Percentiles rank a stretch among this genome's conserved stretches.
phyloP scores from a whole-genome alignment of 2,329 filamentous ascomycete species.

The Paraphoma chrysanthemicola region DNA sequence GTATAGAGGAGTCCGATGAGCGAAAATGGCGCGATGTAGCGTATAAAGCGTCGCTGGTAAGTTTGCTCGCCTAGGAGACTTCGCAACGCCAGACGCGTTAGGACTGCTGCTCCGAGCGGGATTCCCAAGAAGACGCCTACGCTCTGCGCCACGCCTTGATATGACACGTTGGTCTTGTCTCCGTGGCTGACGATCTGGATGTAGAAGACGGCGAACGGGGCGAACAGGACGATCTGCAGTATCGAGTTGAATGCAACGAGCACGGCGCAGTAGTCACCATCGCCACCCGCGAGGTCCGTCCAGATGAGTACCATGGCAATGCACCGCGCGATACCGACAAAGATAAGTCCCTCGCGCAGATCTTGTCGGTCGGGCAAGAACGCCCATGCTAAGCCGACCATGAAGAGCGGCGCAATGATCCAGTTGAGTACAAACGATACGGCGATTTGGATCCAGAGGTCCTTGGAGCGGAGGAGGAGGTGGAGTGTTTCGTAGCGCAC shows the following conservation, averaged over 20 bases:
- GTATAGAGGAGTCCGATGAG: slow-evolving; percentile 86
- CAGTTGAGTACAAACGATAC: slow-evolving; percentile 83
- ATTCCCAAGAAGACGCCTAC: slow-evolving; percentile 86
- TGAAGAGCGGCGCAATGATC: slow-evolving; percentile 81
- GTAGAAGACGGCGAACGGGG: slow-evolving; percentile 57
- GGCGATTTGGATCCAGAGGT: slow-evolving; percentile 78
- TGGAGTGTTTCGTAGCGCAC: slow-evolving; percentile 80
- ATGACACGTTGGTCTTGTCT: slow-evolving; percentile 58
- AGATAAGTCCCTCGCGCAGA: slow-evolving; percentile 70
- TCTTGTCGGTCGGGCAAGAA: slow-evolving; percentile 53
- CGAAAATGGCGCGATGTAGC: slow-evolving; percentile 73
- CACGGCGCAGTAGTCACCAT: slow-evolving; percentile 79
- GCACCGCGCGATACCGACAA: slow-evolving; percentile 84
- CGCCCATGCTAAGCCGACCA: slow-evolving; percentile 76
- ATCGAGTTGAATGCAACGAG: slow-evolving; percentile 58
- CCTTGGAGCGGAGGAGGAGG: slow-evolving; percentile 64
- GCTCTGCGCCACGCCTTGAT: slow-evolving; percentile 75
- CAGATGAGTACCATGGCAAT: slow-evolving; percentile 90
- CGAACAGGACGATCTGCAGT: slow-evolving; percentile 57
- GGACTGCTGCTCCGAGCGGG: slow-evolving; percentile 78
- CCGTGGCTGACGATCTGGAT: slow-evolving; percentile 70
- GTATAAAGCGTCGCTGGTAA: slow-evolving; percentile 76
- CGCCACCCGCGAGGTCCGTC: slow-evolving; percentile 78
- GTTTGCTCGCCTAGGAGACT: slow-evolving; percentile 61
- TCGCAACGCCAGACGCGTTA: slow-evolving; percentile 72